A percentile compares a stretch with the other conserved stretches of the same genome.
Conservation (phyloP, 2,329 filamentous ascomycete genomes). For the Geoglossum cookeanum region DNA sequence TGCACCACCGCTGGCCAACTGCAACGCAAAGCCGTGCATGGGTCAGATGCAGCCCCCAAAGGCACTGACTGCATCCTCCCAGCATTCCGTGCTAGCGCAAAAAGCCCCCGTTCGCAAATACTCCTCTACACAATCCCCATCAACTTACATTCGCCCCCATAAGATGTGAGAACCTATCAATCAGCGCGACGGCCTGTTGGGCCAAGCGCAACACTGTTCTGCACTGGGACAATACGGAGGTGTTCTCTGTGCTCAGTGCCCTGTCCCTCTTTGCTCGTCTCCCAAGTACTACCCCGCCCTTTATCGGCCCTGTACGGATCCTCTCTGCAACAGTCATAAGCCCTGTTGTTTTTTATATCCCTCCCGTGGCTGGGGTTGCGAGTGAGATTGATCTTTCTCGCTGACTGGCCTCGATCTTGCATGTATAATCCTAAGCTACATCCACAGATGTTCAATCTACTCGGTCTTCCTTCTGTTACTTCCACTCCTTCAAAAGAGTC, state of each 20-base stretch:
- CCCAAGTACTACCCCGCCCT: neutral
- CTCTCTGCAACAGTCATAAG: neutral
- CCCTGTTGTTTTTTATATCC: neutral
- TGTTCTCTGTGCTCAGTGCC: neutral
- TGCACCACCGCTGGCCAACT: neutral
- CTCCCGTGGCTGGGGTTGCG: neutral
- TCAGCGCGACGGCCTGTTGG: neutral
- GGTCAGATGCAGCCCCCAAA: neutral
- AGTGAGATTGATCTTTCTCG: neutral
- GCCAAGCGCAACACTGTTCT: neutral
- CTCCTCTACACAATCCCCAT: neutral
- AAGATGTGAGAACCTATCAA: neutral
- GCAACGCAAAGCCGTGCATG: neutral
- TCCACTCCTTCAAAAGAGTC: neutral
- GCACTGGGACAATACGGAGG: neutral
- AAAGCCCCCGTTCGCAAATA: neutral
- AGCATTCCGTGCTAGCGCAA: neutral
- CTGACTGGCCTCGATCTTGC: neutral
- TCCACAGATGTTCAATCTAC: neutral
- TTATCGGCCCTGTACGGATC: neutral
- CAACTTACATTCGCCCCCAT: neutral
- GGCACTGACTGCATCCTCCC: no score
- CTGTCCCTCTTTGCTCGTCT: neutral
- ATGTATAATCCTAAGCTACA: neutral
- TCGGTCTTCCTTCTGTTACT: neutral